Evolutionary conservation across 345 rosid species (phyloP), one percentile per base, ranked within the genome.

Genomic region (Hibiscus tridactylites): DNA sequence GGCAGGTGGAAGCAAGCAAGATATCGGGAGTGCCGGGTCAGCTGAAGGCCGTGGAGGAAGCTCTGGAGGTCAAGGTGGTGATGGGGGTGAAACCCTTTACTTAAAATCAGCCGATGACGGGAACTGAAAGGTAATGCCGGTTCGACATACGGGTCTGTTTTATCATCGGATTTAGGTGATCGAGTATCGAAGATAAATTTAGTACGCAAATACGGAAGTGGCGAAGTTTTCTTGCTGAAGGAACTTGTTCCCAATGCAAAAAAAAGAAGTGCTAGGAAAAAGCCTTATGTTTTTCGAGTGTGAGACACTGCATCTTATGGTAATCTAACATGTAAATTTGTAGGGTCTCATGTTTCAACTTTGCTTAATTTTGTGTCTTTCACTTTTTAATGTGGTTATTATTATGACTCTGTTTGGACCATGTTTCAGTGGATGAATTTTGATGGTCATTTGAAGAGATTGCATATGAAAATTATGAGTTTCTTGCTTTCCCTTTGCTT

Each of bases 41-140:
- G 75, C 73, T 3, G 99, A 92, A 71, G 97, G 87, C 13, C 87
- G 96, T 65, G 97, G 96, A 10, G 93, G 91, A 21, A 86, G 90
- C 83, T 88, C 97, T 0, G 90, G 86, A 33, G 84, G 88, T 57
- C 83, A 78, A 56, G 83, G 88, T 42, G 84, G 87, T 13, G 92
- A 91, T 63, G 98, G 97, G 5, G 97, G 97, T 13, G 99, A 92
- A 81, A 87, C 88, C 21, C 90, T 86, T 37, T 96, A 96, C 90
- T 81, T 96, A 86, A 96, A 89, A 81, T 82, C 91, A 1, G 59
- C 83, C 0, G 94, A 89, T 59, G 98, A 89, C 8, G 96, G 92
- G 70, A 92, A 92, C 70, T 90, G 76, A 83, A 69, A 47, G 80
- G 73, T 67, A 73, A 70, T 73, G 52, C 56, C 15, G 6, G 70